Conservation (phyloP, 305 asterid species). For the Fraxinus greggii region DNA sequence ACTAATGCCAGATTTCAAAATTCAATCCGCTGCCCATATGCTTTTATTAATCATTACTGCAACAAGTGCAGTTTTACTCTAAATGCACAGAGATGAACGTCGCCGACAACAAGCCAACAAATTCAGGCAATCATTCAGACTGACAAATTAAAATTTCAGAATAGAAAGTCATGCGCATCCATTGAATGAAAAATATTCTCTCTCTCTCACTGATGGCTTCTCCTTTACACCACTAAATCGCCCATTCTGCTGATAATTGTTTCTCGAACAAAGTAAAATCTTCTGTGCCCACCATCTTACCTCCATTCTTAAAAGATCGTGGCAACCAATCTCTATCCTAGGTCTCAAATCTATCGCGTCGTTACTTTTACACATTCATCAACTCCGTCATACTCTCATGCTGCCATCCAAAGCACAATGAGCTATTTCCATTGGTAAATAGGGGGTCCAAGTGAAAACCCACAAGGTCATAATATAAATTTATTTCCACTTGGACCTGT, state of each 20-base stretch:
- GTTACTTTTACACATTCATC: background rate
- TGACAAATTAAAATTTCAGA: background rate
- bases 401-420: background rate
- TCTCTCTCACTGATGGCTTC: background rate
- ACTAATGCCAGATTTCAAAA: background rate
- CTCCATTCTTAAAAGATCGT: background rate
- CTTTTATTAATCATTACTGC: background rate
- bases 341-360: background rate
- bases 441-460: background rate
- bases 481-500: background rate
- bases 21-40: slow-evolving; percentile 8
- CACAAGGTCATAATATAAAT: background rate
- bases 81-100: background rate
- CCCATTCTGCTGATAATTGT: background rate
- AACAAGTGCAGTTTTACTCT: background rate
- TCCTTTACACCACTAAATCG: background rate
- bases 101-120: background rate
- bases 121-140: background rate
- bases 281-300: background rate
- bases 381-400: background rate
- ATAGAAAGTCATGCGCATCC: background rate
- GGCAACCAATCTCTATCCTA: background rate
- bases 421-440: background rate
- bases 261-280: background rate
- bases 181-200: background rate